Percentiles rank a stretch among this genome's conserved stretches.
phyloP scores from a whole-genome alignment of 306 rosid genomes.

The Quercus bicolor region DNA sequence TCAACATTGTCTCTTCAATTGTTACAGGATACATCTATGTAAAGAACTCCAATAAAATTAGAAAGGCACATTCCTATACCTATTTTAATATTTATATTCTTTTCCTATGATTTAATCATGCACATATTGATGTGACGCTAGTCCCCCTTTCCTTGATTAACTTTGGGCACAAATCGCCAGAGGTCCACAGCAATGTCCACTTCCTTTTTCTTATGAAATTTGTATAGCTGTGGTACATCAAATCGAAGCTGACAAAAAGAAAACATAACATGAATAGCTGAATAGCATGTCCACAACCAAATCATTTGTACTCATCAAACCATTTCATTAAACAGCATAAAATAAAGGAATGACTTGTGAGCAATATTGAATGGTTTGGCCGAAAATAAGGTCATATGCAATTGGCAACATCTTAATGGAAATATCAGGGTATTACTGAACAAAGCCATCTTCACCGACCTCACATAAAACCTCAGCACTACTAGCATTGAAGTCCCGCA shows the following conservation, averaged over 20 bases:
- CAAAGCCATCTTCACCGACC: constrained; percentile 38
- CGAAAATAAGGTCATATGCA: not conserved
- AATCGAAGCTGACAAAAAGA: constrained; percentile 64
- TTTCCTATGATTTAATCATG: constrained; percentile 4
- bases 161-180: constrained; percentile 82
- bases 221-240: constrained; percentile 68
- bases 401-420: not conserved
- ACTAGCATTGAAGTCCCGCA: constrained; percentile 61
- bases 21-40: no score
- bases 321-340: not conserved
- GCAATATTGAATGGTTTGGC: not conserved
- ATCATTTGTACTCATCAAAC: not conserved
- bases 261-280: not conserved
- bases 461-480: constrained; percentile 89
- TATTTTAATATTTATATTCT: not conserved
- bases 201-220: constrained; percentile 88
- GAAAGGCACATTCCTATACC: not conserved
- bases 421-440: not conserved
- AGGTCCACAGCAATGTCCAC: constrained; percentile 86
- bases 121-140: constrained; percentile 17
- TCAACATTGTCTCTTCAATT: not conserved
- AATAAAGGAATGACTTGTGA: not conserved
- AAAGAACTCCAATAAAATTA: constrained; percentile 1
- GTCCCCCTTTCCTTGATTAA: constrained; percentile 22
- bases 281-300: not conserved